phyloP scores from a whole-genome alignment of 2,329 filamentous ascomycete genomes.

The Alternaria dauci region DNA sequence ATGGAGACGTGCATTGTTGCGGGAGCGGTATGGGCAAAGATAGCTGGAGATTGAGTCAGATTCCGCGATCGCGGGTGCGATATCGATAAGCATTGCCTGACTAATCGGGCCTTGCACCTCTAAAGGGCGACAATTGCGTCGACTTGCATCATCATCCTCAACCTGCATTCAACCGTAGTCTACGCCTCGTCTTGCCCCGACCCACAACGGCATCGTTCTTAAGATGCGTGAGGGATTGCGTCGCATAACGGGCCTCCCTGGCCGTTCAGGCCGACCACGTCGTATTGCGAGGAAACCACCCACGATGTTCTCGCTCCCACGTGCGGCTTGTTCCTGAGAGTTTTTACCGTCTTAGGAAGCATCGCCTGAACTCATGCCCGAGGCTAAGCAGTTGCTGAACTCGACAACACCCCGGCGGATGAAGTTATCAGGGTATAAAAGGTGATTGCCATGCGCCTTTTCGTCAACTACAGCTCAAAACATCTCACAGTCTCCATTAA shows the following conservation, averaged over 20 bases:
- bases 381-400: conserved; percentile 11
- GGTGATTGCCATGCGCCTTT: background rate
- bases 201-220: background rate
- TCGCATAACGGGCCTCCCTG: conserved; percentile 3
- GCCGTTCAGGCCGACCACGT: conserved; percentile 5
- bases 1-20: conserved; percentile 19
- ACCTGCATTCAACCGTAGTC: background rate
- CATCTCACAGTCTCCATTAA: background rate
- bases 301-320: conserved; percentile 12
- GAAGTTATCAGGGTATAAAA: conserved; percentile 12
- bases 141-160: background rate
- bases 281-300: conserved; percentile 5
- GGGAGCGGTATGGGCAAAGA: conserved; percentile 11
- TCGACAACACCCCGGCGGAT: background rate
- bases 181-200: background rate
- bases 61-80: conserved; percentile 4
- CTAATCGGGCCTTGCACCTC: conserved; percentile 14
- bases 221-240: conserved; percentile 6
- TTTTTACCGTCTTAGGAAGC: conserved; percentile 31
- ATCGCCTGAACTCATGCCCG: conserved; percentile 37
- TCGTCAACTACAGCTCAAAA: background rate
- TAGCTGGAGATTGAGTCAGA: conserved; percentile 18
- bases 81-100: conserved; percentile 16
- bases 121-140: background rate
- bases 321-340: conserved; percentile 10